Evolutionary conservation across 306 rosid species (phyloP), one percentile per base, ranked within the genome.

Genomic region (Vicia faba): DNA sequence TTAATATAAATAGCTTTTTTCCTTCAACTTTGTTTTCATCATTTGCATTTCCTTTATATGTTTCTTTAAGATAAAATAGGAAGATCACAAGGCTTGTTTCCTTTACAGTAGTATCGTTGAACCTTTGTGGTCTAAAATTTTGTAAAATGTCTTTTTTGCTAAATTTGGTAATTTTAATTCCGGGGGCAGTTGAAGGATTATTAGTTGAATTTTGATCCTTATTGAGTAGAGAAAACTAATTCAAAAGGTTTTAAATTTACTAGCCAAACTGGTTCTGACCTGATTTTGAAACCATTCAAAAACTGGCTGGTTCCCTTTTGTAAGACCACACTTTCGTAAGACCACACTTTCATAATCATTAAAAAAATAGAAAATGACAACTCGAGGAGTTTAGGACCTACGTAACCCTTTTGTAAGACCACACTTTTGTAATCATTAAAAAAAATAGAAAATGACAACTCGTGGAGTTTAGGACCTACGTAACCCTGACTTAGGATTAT

Each of bases 1-100:
- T 35, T 33, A 18, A 31, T 5, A 31, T 31, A 0, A 31, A 31
- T 31, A 31, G 8, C 26, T 54, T 67, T 67, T 49, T 39, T 8
- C 35, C 9, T 26, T 40, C 44, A 26, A 60, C 48, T 60, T 44
- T 16, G 26, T 19, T 75, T 29, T 46, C 46, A 36, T 57, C 59
- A 31, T 67, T 59, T 59, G 16, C 44, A 25, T 33, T 16, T 59
- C 8, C 26, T 35, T 60, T 44, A 11, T 11, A 4, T 40, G 46
- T 41, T 41, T 41, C 48, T 3, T 41, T 4, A 41, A 41, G n/a
- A 41, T 41, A 41, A 12, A 41, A 41, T 41, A 41, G 48, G 16
- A 41, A 41, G 15, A 11, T 41, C 14, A 41, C 14, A 41, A 11
- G 14, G 11, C 23, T 2, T 46, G n/a, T 46, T 46, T 15, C 9